phyloP scores from a whole-genome alignment of 805 yeast species.

The Ogataea sp. region DNA sequence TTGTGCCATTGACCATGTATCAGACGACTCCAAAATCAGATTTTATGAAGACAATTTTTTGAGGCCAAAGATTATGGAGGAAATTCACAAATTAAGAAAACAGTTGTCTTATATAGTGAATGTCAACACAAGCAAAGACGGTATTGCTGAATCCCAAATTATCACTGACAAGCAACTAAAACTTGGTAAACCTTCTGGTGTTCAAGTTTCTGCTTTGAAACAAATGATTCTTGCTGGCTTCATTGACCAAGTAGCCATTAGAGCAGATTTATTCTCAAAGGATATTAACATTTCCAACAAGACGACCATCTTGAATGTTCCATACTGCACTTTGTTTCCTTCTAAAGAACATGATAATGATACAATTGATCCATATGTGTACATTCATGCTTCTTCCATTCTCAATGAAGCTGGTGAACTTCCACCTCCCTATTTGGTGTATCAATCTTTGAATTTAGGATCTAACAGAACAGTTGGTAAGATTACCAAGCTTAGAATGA shows the following conservation, averaged over 20 bases:
- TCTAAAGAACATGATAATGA: slow-evolving; percentile 22
- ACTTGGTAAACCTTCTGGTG: slow-evolving; percentile 57
- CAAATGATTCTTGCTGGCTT: slow-evolving; percentile 93
- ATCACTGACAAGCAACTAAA: slow-evolving; percentile 34
- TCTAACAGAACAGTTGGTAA: slow-evolving; percentile 35
- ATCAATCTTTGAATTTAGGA: slow-evolving; percentile 55
- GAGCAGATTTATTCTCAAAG: slow-evolving; percentile 67
- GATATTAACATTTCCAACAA: slow-evolving; percentile 55
- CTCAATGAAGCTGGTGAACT: slow-evolving; percentile 49
- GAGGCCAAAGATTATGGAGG: slow-evolving; percentile 77
- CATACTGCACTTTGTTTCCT: slow-evolving; percentile 55
- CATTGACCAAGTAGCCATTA: slow-evolving; percentile 79
- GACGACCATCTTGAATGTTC: slow-evolving; percentile 49
- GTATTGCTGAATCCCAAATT: slow-evolving; percentile 39
- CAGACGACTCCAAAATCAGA: slow-evolving; percentile 31
- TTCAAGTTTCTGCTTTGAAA: slow-evolving; percentile 70
- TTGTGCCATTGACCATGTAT: slow-evolving; percentile 79
- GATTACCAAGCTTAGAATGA: slow-evolving; percentile 48
- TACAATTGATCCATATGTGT: slow-evolving; percentile 49
- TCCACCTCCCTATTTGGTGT: slow-evolving; percentile 78
- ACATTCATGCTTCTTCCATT: slow-evolving; percentile 74
- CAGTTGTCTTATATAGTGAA: slow-evolving; percentile 75
- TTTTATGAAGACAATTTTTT: slow-evolving; percentile 60
- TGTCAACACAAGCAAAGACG: slow-evolving; percentile 51
- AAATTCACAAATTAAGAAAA: slow-evolving; percentile 68